Percentiles rank a stretch among this genome's conserved stretches.
Evolutionary conservation across 2,329 filamentous ascomycete species (phyloP).

Genomic region (Hypocreales sp.): DNA sequence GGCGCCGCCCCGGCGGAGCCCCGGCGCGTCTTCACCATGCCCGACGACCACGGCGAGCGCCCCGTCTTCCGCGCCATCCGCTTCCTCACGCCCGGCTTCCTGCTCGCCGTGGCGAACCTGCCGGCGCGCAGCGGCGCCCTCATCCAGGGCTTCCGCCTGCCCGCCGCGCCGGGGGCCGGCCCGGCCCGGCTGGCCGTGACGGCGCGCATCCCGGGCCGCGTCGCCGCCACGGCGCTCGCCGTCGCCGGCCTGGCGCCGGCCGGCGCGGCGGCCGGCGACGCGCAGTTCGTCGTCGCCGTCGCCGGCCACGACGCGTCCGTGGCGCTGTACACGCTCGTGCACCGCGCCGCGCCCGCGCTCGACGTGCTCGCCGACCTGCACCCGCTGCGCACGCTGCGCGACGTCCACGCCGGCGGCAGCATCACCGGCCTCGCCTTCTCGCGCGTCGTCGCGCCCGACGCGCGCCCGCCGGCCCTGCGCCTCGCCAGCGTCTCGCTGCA

Average conservation of each 20-base stretch:
- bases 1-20: too few relatives aligned
- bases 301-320: constrained; percentile 70
- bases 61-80: constrained; percentile 42
- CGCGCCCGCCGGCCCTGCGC: constrained; percentile 35
- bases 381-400: constrained; percentile 34
- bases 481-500: constrained; percentile 71
- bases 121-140: constrained; percentile 42
- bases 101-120: constrained; percentile 42
- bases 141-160: constrained; percentile 40
- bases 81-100: constrained; percentile 40
- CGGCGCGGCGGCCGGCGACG: constrained; percentile 35
- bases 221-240: constrained; percentile 65
- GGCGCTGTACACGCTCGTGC: constrained; percentile 62
- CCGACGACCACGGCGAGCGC: constrained; percentile 27
- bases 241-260: constrained; percentile 27
- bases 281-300: constrained; percentile 69
- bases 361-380: constrained; percentile 36
- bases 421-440: constrained; percentile 47
- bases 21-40: constrained; percentile 39
- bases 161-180: constrained; percentile 17
- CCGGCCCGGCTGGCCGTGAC: constrained; percentile 34
- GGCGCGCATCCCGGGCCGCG: constrained; percentile 44
- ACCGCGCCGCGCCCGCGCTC: constrained; percentile 30
- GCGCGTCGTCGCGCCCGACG: constrained; percentile 37
- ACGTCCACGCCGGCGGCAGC: constrained; percentile 35